These are phyloP conservation scores for Ilyonectria destructans DNA, from an alignment of 2,329 filamentous ascomycete genomes.

Conservation along the genomic window DNA sequence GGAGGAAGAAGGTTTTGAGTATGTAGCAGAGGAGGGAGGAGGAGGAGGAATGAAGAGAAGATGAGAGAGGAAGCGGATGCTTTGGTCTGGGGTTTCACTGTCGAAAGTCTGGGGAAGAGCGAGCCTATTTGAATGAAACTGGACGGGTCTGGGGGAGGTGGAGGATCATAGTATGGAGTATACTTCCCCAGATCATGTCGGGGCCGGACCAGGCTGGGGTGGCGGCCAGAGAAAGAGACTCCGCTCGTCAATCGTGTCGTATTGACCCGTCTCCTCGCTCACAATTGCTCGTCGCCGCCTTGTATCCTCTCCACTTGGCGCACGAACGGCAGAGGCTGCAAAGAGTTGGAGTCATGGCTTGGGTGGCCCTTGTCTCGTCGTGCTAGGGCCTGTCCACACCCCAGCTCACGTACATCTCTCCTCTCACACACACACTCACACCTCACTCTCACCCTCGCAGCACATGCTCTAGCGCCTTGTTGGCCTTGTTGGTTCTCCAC, in stretches of 20 bases:
- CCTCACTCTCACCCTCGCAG: slow-evolving; percentile 19
- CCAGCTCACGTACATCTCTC: slow-evolving; percentile 17
- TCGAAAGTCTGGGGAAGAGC: slow-evolving; percentile 43
- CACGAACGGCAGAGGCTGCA: slow-evolving; percentile 15
- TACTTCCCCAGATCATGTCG: slow-evolving; percentile 21
- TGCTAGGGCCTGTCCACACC: slow-evolving; percentile 26
- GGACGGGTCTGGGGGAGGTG: slow-evolving; percentile 10
- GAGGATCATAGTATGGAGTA: slow-evolving; percentile 10
- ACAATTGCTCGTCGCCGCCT: neutral
- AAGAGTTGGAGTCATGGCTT: slow-evolving; percentile 26
- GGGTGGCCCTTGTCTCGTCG: slow-evolving; percentile 12
- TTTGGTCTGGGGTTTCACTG: slow-evolving; percentile 42
- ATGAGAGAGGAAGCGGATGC: slow-evolving; percentile 39
- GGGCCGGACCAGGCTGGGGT: slow-evolving; percentile 20
- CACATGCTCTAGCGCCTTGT: slow-evolving; percentile 2
- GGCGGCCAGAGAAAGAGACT: slow-evolving; percentile 3
- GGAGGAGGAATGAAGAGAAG: slow-evolving; percentile 18
- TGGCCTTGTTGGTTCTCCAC: slow-evolving; percentile 10
- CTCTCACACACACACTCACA: slow-evolving; percentile 26
- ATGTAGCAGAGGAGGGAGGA: slow-evolving; percentile 6
- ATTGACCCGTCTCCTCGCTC: slow-evolving; percentile 1
- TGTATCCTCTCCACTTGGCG: slow-evolving; percentile 17
- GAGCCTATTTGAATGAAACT: slow-evolving; percentile 39
- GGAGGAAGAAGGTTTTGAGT: slow-evolving; percentile 17
- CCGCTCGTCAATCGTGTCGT: slow-evolving; percentile 15